These are phyloP conservation scores for Sclerotinia nivalis DNA, from an alignment of 2,329 filamentous ascomycete genomes.

Conservation along the genomic window DNA sequence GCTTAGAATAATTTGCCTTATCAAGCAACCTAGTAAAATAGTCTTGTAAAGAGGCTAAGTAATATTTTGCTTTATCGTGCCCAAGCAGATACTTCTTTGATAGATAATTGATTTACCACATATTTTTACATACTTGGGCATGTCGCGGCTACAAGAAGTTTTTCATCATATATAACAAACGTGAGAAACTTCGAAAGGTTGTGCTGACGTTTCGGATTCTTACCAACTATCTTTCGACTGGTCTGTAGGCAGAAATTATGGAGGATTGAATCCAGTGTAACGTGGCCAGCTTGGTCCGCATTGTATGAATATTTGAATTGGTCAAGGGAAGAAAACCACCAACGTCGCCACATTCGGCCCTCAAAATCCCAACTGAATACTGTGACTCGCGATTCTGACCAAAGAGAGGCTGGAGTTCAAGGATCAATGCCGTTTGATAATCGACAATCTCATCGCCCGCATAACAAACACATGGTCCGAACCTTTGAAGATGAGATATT, in stretches of 20 bases:
- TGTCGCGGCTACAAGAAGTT: not conserved
- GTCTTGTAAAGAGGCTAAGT: not conserved
- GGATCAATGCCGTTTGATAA: not conserved
- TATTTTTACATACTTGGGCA: not conserved
- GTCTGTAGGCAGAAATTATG: not conserved
- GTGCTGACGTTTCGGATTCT: conserved; percentile 7
- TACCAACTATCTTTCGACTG: not conserved
- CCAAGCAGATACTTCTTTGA: not conserved
- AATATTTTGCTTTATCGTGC: not conserved
- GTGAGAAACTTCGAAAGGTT: too few species aligned
- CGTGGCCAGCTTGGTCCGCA: conserved; percentile 6
- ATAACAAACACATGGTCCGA: not conserved
- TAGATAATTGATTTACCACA: conserved; percentile 10
- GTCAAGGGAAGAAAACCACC: not conserved
- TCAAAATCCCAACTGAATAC: not conserved
- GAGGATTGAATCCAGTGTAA: not conserved
- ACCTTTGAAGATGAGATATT: too few species aligned
- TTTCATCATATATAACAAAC: not conserved
- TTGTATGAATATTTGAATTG: not conserved
- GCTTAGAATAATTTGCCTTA: not conserved
- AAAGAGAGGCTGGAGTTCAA: not conserved
- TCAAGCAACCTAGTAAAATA: not conserved
- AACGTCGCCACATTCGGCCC: not conserved
- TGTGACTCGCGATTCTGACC: not conserved
- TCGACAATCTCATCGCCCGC: not conserved